These are phyloP conservation scores for Pholiota conissans DNA, from an alignment of 768 basidiomycete species.

Conservation along the genomic window DNA sequence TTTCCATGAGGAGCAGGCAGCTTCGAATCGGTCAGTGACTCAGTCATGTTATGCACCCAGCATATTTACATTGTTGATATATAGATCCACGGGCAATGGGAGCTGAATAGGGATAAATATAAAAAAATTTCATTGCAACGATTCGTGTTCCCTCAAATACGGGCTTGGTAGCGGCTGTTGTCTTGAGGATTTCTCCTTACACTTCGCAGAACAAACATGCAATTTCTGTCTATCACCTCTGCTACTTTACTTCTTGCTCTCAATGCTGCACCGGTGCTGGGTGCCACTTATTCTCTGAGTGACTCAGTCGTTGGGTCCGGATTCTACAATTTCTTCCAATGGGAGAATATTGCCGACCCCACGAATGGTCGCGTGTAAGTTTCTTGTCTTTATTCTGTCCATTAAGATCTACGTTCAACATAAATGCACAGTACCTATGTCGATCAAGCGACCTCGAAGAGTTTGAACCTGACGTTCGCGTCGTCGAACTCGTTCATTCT, in stretches of 20 bases:
- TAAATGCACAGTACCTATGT: constrained; percentile 36
- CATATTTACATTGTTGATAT: not conserved
- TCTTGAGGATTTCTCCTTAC: not conserved
- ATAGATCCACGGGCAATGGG: not conserved
- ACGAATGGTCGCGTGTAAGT: constrained; percentile 63
- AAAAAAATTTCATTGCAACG: not conserved
- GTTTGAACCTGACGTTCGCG: constrained; percentile 54
- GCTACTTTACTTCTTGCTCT: constrained; percentile 2
- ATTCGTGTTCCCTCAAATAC: not conserved
- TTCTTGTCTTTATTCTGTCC: not conserved
- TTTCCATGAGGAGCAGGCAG: constrained; percentile 1
- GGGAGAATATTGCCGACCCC: constrained; percentile 52
- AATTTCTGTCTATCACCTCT: not conserved
- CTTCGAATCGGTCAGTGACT: constrained; percentile 1
- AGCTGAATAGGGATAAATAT: not conserved
- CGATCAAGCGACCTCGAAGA: constrained; percentile 35
- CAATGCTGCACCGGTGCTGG: constrained; percentile 21
- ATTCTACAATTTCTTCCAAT: constrained; percentile 52
- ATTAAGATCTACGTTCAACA: not conserved
- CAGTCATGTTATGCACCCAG: not conserved
- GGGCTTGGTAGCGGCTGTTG: not conserved
- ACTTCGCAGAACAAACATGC: not conserved
- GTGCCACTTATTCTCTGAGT: constrained; percentile 40
- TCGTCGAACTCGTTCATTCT: constrained; percentile 49
- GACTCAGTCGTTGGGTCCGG: constrained; percentile 42